Conservation (phyloP, 2,329 filamentous ascomycete species). For the Phyllosticta citribraziliensis region DNA sequence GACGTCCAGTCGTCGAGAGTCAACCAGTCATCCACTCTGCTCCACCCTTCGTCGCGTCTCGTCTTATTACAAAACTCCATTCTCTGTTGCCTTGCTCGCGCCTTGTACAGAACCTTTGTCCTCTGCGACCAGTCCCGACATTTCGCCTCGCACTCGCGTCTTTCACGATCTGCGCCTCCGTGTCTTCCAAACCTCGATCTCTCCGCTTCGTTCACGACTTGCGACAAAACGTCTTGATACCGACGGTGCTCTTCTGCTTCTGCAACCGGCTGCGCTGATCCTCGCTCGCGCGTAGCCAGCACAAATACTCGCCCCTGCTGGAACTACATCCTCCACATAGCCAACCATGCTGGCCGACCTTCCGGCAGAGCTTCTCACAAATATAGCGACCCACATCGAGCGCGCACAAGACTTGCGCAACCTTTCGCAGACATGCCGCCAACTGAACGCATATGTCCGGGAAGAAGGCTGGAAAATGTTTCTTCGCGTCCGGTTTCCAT, state of each 20-base stretch:
- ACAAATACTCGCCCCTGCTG: not conserved
- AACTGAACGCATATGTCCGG: constrained; percentile 35
- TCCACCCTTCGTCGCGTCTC: not conserved
- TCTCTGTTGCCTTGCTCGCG: not conserved
- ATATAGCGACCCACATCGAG: constrained; percentile 32
- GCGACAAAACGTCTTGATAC: no score
- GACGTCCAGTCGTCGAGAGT: not conserved
- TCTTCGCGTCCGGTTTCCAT: constrained; percentile 37
- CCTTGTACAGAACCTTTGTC: not conserved
- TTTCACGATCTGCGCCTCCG: not conserved
- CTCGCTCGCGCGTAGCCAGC: no score
- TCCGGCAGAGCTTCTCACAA: constrained; percentile 29
- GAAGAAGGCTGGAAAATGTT: constrained; percentile 42
- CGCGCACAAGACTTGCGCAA: constrained; percentile 34
- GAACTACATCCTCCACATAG: not conserved
- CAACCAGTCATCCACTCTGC: no score
- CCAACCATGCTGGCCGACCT: constrained; percentile 13
- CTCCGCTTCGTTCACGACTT: no score
- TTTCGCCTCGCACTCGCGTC: not conserved
- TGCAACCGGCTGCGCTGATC: no score
- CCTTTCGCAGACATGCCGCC: constrained; percentile 37
- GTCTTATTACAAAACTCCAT: not conserved
- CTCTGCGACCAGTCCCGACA: not conserved
- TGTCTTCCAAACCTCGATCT: no score
- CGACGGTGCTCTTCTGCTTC: no score